Evolutionary conservation across 768 basidiomycete species (phyloP), one percentile per base, ranked within the genome.

Genomic region (Rhizopogon sp.): DNA sequence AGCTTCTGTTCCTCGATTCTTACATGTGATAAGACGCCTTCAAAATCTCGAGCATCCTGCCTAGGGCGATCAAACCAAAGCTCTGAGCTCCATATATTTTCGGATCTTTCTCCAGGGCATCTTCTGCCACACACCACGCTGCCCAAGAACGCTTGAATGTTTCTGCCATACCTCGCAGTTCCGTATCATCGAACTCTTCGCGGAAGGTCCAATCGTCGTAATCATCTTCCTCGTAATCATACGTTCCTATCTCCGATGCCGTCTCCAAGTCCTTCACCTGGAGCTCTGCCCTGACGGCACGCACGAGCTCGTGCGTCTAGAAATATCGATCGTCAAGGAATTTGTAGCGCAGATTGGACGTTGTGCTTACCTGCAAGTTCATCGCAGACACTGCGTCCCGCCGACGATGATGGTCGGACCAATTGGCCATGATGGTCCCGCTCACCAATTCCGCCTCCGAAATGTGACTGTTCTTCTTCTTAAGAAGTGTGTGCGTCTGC

Each of bases 41-140:
- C 25, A 74, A 51, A 35, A 72, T 55, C 14, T 78, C 76, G 50
- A 80, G 60, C 60, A 79, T 69, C 29, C 67, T 60, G 9, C 74
- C 74, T 58, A 80, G 52, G n/a, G 76, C 77, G n/a, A 80, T 66
- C 54, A 76, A 54, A 7, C 79, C 79, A 47, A 79, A 80, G 58
- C 75, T 76, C 56, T 72, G 71, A 7, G 74, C 63, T 1, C 78
- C 78, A 56, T 72, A 80, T 43, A 52, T 49, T 4, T 20, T 56
- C 14, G 65, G 60, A 13, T 70, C 64, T 0, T 59, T 58, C 43
- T 46, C 46, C 14, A 77, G 39, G 9, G 43, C 45, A 3, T 63
- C 65, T 57, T 72, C 71, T 0, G 75, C 73, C 6, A 71, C 71
- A 5, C 65, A 58, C 79, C 79, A 80, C 0, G 69, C 79, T 1